Evolutionary conservation across 148 eudicot species (phyloP).

Genomic region (Gaultheria prostrata): DNA sequence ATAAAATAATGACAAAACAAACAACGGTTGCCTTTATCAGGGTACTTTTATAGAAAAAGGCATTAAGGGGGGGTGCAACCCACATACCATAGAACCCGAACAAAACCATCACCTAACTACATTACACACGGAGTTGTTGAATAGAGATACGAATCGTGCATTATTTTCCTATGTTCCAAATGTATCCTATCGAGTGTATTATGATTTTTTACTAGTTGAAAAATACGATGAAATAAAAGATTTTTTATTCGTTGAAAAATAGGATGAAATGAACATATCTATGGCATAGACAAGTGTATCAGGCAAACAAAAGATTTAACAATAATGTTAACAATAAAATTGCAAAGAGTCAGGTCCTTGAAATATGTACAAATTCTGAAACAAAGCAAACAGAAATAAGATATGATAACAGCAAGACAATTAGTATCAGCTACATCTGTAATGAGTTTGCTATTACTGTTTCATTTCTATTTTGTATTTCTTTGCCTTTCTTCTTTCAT

Average conservation of each 20-base stretch:
- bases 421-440: neutral
- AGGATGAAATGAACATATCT: neutral
- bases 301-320: neutral
- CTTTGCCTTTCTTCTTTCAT: neutral
- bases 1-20: neutral
- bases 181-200: neutral
- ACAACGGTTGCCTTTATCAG: neutral
- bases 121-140: neutral
- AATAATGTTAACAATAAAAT: neutral
- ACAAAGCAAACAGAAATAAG: neutral
- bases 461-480: neutral
- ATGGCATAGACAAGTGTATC: neutral
- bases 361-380: neutral
- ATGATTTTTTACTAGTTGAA: neutral
- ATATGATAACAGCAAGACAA: neutral
- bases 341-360: neutral
- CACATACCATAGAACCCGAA: neutral
- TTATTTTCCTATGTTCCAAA: neutral
- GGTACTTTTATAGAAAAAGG: neutral
- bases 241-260: too few species aligned
- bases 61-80: neutral
- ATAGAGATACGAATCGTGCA: neutral
- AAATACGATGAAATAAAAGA: too few species aligned
- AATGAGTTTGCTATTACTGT: too few species aligned
- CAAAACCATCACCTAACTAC: neutral